Evolutionary conservation across 176 grass and related monocot genomes (phyloP).

Genomic region (Tillandsia leiboldiana): DNA sequence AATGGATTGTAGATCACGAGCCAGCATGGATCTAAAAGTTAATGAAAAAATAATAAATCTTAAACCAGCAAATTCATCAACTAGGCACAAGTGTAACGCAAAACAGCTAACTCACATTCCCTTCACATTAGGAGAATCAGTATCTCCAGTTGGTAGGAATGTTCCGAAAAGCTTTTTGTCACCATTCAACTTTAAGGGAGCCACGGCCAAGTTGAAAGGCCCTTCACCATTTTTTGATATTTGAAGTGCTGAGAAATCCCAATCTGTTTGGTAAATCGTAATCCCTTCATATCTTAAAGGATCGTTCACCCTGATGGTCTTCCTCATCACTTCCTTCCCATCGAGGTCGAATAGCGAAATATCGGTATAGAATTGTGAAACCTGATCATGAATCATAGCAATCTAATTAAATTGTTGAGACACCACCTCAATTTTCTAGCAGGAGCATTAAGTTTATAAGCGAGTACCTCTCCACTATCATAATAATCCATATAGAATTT

Average conservation of each 20-base stretch:
- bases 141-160: conserved; percentile 61
- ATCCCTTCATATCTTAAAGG: conserved; percentile 71
- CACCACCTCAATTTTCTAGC: neutral
- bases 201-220: conserved; percentile 86
- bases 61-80: neutral
- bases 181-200: conserved; percentile 61
- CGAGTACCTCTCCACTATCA: conserved; percentile 85
- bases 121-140: conserved; percentile 56
- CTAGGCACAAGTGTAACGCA: neutral
- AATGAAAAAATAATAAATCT: conserved; percentile 11
- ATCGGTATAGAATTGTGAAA: conserved; percentile 87
- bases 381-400: conserved; percentile 27
- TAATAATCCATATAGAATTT: conserved; percentile 98
- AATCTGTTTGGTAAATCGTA: conserved; percentile 96
- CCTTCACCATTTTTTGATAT: conserved; percentile 89
- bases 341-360: conserved; percentile 80
- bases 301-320: conserved; percentile 92
- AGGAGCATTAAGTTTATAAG: conserved; percentile 6
- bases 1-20: conserved; percentile 88
- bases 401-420: conserved; percentile 9
- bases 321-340: conserved; percentile 79
- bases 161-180: conserved; percentile 82
- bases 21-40: conserved; percentile 79
- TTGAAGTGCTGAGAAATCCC: conserved; percentile 83
- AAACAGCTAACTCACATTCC: conserved; percentile 73